Evolutionary conservation across 2,329 filamentous ascomycete species (phyloP), one percentile per base, ranked within the genome.

Genomic region (Cyclaneusma minus): DNA sequence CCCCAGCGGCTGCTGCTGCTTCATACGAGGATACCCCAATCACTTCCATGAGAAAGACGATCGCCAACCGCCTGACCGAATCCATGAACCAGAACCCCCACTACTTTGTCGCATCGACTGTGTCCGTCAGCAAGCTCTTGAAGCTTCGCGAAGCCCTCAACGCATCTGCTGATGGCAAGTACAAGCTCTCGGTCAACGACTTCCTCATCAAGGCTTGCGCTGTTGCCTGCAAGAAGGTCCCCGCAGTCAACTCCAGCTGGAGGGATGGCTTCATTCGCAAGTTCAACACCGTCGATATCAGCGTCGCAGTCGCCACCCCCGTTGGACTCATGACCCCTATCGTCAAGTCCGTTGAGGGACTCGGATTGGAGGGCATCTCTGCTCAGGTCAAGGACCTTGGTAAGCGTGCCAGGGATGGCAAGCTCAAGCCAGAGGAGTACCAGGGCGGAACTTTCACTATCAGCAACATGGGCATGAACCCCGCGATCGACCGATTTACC

Each of bases 391-490:
- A 95, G 68, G 84, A 93, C 49, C 80, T 98, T 29, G 85, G 85
- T 51, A 93, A 92, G 73, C 82, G 83, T 52, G 89, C 89, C 36
- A 74, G 84, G 35, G 89, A 95, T 43, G 81, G 82, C 60, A 98
- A 95, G 74, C 79, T 98, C 45, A 95, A 95, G 77, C 89, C 89
- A 24, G 87, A 98, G 56, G 85, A 98, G 61, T 98, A 92, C 73
- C 87, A 94, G 67, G 89, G 89, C 30, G 89, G 89, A 53, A 92
- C 83, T 52, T 93, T 98, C 61, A 94, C 87, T 55, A 95, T 98
- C 60, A 92, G 82, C 62, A 98, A 98, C 73, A 92, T 98, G 89
- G 89, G 89, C 57, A 98, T 98, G 89, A 98, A 98, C 70, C 50
- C 75, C 24, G 87, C 89, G 26, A 77, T 98, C 36, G 85, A 95